These are phyloP conservation scores for Acacia acuminata DNA, from an alignment of 306 rosid species.

Conservation along the genomic window DNA sequence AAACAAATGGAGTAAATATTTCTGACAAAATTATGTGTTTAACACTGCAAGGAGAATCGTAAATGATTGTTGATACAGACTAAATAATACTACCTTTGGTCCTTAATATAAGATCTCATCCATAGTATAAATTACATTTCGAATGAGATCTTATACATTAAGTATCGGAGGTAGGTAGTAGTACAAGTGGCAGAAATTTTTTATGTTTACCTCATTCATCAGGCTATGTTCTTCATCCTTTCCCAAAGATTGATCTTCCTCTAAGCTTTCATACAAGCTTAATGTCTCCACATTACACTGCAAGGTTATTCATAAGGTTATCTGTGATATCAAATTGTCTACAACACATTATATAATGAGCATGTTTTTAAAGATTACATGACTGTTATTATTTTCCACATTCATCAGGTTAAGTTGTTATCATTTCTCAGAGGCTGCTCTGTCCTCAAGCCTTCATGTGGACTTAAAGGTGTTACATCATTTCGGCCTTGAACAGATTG, in stretches of 20 bases:
- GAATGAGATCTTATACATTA: no score
- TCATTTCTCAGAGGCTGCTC: conserved; percentile 23
- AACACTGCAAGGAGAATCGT: not conserved
- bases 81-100: not conserved
- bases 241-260: conserved; percentile 9
- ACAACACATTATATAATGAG: not conserved
- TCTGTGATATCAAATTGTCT: not conserved
- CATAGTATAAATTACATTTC: no score
- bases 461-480: conserved; percentile 24
- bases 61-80: not conserved
- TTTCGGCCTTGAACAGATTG: conserved; percentile 40
- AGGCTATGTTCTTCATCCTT: conserved; percentile 25
- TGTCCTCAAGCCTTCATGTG: conserved; percentile 21
- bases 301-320: not conserved
- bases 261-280: conserved; percentile 17
- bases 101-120: no score
- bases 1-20: not conserved
- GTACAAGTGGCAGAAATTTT: not conserved
- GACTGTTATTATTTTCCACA: not conserved
- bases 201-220: conserved; percentile 38
- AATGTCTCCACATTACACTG: not conserved
- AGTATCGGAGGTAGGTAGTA: no score
- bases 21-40: not conserved
- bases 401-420: conserved; percentile 13
- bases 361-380: not conserved